These are phyloP conservation scores for Gnaphalium uliginosum DNA, from an alignment of 129 eudicot species.

Conservation along the genomic window DNA sequence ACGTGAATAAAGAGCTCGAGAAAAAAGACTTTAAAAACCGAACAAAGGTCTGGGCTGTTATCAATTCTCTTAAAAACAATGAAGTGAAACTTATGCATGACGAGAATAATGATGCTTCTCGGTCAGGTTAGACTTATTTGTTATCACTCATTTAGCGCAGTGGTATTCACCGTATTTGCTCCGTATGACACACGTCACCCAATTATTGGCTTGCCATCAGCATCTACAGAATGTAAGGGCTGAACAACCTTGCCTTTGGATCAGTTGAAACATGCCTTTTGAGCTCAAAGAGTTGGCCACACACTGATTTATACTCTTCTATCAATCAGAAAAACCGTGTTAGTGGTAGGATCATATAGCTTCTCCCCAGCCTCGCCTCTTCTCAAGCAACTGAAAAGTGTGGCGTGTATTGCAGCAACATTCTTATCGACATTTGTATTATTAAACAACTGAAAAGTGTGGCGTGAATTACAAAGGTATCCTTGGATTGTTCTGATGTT, in stretches of 20 bases:
- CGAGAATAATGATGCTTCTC: slow-evolving; percentile 37
- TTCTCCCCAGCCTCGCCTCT: slow-evolving; percentile 80
- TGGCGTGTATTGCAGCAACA: slow-evolving; percentile 89
- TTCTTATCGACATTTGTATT: slow-evolving; percentile 82
- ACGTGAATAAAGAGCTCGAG: slow-evolving; percentile 62
- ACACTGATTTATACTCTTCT: too few species aligned
- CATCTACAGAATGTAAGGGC: slow-evolving; percentile 57
- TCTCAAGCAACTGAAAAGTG: slow-evolving; percentile 77
- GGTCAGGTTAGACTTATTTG: slow-evolving; percentile 19
- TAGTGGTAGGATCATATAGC: slow-evolving; percentile 65
- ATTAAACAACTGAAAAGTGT: slow-evolving; percentile 79
- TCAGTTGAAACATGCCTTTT: too few species aligned
- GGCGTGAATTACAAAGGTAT: slow-evolving; percentile 85
- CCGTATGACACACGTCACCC: slow-evolving; percentile 7
- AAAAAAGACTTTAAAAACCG: slow-evolving; percentile 58
- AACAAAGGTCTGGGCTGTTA: slow-evolving; percentile 65
- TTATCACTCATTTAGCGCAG: neutral
- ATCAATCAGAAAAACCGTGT: slow-evolving; percentile 58
- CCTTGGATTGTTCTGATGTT: slow-evolving; percentile 91
- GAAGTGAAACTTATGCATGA: slow-evolving; percentile 60
- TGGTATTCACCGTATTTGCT: too few species aligned
- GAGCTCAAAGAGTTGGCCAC: too few species aligned
- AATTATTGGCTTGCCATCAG: slow-evolving; percentile 48
- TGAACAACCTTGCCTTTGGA: too few species aligned
- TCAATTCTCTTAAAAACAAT: slow-evolving; percentile 50